Conservation (phyloP, 1,284 basidiomycete species). For the Marasmius tenuissimus region DNA sequence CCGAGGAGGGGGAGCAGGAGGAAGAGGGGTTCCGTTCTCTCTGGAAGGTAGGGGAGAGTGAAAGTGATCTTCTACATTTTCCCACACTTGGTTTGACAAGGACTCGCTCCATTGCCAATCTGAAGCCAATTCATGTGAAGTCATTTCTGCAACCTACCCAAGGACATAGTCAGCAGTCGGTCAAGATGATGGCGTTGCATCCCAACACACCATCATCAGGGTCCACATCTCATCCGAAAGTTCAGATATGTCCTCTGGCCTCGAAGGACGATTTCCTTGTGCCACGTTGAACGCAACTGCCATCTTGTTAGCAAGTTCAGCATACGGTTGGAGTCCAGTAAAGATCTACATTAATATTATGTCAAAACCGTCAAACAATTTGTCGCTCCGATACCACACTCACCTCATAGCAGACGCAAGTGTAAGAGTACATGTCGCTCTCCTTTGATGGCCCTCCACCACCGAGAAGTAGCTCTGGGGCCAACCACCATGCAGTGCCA, state of each 20-base stretch:
- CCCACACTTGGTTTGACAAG: not conserved
- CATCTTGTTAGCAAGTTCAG: conserved; percentile 8
- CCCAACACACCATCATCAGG: conserved; percentile 12
- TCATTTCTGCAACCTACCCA: not conserved
- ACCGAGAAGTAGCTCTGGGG: not conserved
- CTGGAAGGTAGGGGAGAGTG: too few relatives aligned
- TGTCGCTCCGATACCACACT: not conserved
- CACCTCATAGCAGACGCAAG: conserved; percentile 26
- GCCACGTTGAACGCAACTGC: conserved; percentile 13
- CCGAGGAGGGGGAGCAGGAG: too few relatives aligned
- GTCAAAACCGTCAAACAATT: not conserved
- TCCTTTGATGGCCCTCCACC: not conserved
- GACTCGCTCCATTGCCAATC: not conserved
- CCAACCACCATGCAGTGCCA: not conserved
- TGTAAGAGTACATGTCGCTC: conserved; percentile 3
- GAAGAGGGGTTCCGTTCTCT: too few relatives aligned
- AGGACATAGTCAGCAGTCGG: conserved; percentile 4
- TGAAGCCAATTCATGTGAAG: too few relatives aligned
- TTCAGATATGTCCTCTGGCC: not conserved
- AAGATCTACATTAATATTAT: conserved; percentile 8
- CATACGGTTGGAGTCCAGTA: conserved; percentile 16
- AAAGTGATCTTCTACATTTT: too few relatives aligned
- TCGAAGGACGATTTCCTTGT: conserved; percentile 4
- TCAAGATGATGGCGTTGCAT: not conserved
- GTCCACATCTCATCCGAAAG: conserved; percentile 9